Evolutionary conservation across 345 rosid species (phyloP).

Genomic region (Cardamine resedifolia): DNA sequence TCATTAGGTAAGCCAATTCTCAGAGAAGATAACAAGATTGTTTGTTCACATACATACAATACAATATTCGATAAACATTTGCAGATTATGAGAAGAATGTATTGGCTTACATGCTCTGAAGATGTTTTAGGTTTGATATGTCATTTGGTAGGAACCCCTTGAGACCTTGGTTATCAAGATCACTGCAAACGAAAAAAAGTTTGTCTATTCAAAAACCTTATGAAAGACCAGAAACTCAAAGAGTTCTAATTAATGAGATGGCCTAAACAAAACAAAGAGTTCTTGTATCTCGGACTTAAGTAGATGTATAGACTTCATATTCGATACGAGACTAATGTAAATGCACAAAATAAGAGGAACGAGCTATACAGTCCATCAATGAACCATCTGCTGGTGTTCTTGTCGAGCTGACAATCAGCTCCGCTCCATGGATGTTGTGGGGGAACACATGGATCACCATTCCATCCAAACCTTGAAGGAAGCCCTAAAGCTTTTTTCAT

Average conservation of each 20-base stretch:
- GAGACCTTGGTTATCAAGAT: slow-evolving; percentile 84
- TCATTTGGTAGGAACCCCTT: slow-evolving; percentile 78
- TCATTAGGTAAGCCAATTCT: not conserved
- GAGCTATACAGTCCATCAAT: slow-evolving; percentile 90
- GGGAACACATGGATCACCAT: slow-evolving; percentile 99
- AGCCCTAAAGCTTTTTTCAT: slow-evolving; percentile 73
- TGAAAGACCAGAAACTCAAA: slow-evolving; percentile 2
- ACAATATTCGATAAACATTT: not conserved
- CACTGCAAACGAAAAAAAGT: slow-evolving; percentile 48
- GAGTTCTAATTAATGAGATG: slow-evolving; percentile 1
- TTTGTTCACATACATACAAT: not conserved
- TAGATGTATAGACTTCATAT: not conserved
- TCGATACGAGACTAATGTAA: not conserved
- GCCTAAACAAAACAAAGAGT: not conserved
- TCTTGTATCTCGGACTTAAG: not conserved
- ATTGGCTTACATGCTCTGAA: slow-evolving; percentile 79
- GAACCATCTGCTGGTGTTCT: slow-evolving; percentile 71
- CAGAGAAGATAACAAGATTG: not conserved
- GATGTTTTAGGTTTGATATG: slow-evolving; percentile 67
- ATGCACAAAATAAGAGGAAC: slow-evolving; percentile 3
- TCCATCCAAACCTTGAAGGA: slow-evolving; percentile 96
- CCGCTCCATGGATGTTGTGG: slow-evolving; percentile 99
- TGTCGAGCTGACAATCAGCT: slow-evolving; percentile 76
- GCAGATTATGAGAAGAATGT: not conserved
- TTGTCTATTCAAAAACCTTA: not conserved